Conservation (phyloP, 1,284 basidiomycete species). For the Pseudozyma pruni region DNA sequence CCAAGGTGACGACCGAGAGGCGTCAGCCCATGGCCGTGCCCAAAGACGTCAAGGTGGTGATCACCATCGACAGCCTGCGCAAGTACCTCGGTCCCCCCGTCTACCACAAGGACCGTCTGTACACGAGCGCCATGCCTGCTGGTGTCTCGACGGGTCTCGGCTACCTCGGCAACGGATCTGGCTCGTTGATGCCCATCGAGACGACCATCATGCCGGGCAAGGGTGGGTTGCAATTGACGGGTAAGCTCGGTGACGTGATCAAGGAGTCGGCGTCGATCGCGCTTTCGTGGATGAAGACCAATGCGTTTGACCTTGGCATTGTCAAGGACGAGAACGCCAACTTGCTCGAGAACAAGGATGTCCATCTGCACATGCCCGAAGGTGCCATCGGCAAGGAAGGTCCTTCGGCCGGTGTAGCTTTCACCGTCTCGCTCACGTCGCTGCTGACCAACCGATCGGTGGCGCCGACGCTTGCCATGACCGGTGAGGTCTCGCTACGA, state of each 20-base stretch:
- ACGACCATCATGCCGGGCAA: constrained; percentile 66
- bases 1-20: constrained; percentile 77
- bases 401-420: constrained; percentile 93
- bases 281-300: constrained; percentile 89
- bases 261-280: constrained; percentile 94
- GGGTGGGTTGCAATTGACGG: constrained; percentile 81
- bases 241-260: constrained; percentile 97
- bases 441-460: constrained; percentile 73
- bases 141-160: constrained; percentile 94
- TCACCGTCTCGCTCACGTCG: constrained; percentile 88
- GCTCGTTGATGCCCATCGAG: constrained; percentile 96
- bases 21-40: constrained; percentile 86
- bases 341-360: constrained; percentile 77
- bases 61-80: constrained; percentile 87
- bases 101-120: constrained; percentile 95
- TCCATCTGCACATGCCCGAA: constrained; percentile 68
- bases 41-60: constrained; percentile 79
- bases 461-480: constrained; percentile 65
- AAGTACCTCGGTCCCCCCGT: constrained; percentile 96
- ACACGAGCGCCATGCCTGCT: constrained; percentile 80
- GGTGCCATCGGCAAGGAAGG: constrained; percentile 98
- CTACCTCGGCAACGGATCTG: constrained; percentile 94
- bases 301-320: constrained; percentile 88
- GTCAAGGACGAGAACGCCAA: constrained; percentile 75
- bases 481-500: constrained; percentile 65